Base-by-base conservation (phyloP, 345 rosid genomes). In the Eucalyptus sp. region DNA sequence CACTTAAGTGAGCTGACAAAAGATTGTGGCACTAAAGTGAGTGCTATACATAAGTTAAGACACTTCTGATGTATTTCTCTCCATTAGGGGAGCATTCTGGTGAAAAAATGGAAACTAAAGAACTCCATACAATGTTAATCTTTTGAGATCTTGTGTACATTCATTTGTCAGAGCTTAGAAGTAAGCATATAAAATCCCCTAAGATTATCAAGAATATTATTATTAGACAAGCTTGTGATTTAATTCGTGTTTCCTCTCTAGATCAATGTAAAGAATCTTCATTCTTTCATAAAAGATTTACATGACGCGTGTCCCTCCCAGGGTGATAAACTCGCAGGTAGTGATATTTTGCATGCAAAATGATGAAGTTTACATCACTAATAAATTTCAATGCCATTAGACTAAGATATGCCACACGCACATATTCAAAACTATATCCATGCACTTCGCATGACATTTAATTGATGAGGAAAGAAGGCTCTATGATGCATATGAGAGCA, bases 41-140 rank as follows among this genome's bases (percentile, higher is more conserved):
- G 56, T 52, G 24, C 0, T 0, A 2, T 52, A 17, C 24, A 52
- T 52, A 17, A 17, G 1, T 52, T 7, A 17, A 52, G 9, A 9
- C 56, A 52, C 56, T 52, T 52, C 0, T 52, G 0, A 0, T 52
- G 4, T 3, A 52, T 4, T 18, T 52, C 4, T 52, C 7, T 0
- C 2, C 56, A 18, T 3, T 10, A 5, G 4, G 81, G 27, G 14
- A 76, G 83, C 20, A 37, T 37, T 37, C 0, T 6, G 1, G 46
- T 37, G 83, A 76, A 76, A 71, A 37, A 76, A 37, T 10, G 8
- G 15, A 37, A 76, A 37, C 48, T 37, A 76, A 44, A 20, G 46
- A 76, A 64, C 31, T n/a, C 37, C 31, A 14, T 29, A 1, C 76
- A 15, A n/a, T n/a, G 48, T 37, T 37, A 18, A 76, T 11, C 8